Evolutionary conservation across 768 basidiomycete species (phyloP).

Genomic region (Termitomyces sp.): DNA sequence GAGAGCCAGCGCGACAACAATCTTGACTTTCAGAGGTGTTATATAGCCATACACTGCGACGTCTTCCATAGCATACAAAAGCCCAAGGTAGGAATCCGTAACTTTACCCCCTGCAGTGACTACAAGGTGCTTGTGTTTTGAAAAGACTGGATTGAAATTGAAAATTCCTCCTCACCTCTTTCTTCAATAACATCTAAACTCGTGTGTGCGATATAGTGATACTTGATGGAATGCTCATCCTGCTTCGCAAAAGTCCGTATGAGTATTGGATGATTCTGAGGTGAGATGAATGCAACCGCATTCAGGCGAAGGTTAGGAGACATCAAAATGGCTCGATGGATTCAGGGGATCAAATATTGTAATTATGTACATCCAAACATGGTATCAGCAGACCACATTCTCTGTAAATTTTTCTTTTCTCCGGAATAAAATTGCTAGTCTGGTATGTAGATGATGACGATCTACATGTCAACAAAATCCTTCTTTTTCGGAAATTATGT

Average conservation of each 20-base stretch:
- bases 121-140: slow-evolving; percentile 13
- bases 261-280: slow-evolving; percentile 78
- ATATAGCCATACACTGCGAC: slow-evolving; percentile 91
- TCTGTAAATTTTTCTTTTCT: neutral
- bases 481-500: neutral
- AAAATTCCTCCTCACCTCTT: slow-evolving; percentile 52
- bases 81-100: slow-evolving; percentile 77
- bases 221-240: slow-evolving; percentile 60
- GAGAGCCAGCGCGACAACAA: slow-evolving; percentile 74
- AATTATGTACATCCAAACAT: neutral
- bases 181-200: slow-evolving; percentile 90
- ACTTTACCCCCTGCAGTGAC: slow-evolving; percentile 52
- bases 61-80: slow-evolving; percentile 89
- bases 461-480: neutral
- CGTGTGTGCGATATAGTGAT: slow-evolving; percentile 89
- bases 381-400: neutral
- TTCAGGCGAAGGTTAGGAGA: slow-evolving; percentile 66
- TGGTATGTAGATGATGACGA: neutral
- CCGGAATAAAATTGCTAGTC: neutral
- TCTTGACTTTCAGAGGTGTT: slow-evolving; percentile 84
- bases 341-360: neutral
- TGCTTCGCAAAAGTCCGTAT: slow-evolving; percentile 65
- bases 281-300: slow-evolving; percentile 82
- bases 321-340: slow-evolving; percentile 31
- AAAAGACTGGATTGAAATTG: slow-evolving; percentile 4